Evolutionary conservation across 164 flowering plant genomes (phyloP).

Genomic region (Litsea cubeba): DNA sequence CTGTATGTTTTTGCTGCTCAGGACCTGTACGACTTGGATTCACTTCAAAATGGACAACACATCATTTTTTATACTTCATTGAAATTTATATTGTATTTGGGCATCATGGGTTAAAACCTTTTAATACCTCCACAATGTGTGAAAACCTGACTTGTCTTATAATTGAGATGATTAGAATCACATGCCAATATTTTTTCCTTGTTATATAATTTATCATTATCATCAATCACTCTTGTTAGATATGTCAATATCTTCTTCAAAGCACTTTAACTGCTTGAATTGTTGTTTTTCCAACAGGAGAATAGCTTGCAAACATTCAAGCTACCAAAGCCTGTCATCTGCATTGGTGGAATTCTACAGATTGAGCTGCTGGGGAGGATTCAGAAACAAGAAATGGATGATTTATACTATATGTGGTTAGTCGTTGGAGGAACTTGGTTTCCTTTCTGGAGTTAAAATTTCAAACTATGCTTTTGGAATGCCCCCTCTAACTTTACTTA

Average conservation of each 20-base stretch:
- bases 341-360: slow-evolving; percentile 70
- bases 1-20: not conserved
- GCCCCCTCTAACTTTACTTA: not conserved
- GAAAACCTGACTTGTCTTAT: too few species aligned
- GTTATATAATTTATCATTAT: too few species aligned
- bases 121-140: too few species aligned
- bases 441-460: not conserved
- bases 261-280: not conserved
- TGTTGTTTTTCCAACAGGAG: slow-evolving; percentile 38
- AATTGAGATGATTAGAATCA: too few species aligned
- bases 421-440: slow-evolving; percentile 14
- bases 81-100: too few species aligned
- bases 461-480: not conserved
- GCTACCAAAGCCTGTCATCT: slow-evolving; percentile 73
- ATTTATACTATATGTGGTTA: slow-evolving; percentile 65
- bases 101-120: too few species aligned
- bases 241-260: too few species aligned
- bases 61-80: too few species aligned
- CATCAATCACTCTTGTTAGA: too few species aligned
- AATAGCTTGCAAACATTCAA: slow-evolving; percentile 61
- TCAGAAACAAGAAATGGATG: slow-evolving; percentile 72
- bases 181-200: too few species aligned
- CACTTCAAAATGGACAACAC: too few species aligned
- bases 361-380: slow-evolving; percentile 72
- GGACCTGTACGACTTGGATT: not conserved